Base-by-base conservation (phyloP, 495 filamentous ascomycete species). In the Sphaerosporella brunnea region DNA sequence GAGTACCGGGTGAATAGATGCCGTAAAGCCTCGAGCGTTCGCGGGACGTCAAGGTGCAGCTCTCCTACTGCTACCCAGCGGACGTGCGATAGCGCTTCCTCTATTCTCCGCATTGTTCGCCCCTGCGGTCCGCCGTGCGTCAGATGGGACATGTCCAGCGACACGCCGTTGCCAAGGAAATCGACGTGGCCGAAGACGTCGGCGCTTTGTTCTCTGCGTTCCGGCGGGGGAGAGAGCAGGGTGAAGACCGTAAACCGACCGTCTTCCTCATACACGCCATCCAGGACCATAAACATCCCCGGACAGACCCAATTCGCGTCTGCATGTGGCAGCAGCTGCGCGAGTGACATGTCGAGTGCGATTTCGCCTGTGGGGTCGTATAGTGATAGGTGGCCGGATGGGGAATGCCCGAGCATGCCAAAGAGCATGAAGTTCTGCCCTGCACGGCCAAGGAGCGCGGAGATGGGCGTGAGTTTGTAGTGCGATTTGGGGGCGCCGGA, bases 141-240 rank as follows among this genome's bases (percentile, higher is more conserved):
- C 20, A 26, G 23, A 1, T 24, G 16, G 5, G 42, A 38, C 52
- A 54, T 55, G n/a, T 61, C 58, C 23, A 61, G 36, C 11, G 48
- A 51, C 1, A 61, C 49, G 2, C 58, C 58, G 8, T 38, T 58
- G 0, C 92, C 90, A 0, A 94, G 64, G 61, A 96, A 96, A 58
- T 99, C 92, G 7, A 93, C 80, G 83, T 93, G 96, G 9, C 90
- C 92, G 59, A 95, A 93, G 24, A 82, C 72, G 23, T 90, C 88
- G 13, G 93, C 68, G 2, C 81, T 86, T 19, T 73, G 73, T 30
- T 78, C 73, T 28, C 90, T 74, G 51, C 82, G 77, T 64, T 99
- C 90, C 51, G 82, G 85, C 0, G 87, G 85, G 15, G 90, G 90
- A 7, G 86, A 84, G 5, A 84, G 85, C 35, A 95, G 76, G 30